phyloP scores from a whole-genome alignment of 1,284 basidiomycete species.

The Porodaedalea pini region DNA sequence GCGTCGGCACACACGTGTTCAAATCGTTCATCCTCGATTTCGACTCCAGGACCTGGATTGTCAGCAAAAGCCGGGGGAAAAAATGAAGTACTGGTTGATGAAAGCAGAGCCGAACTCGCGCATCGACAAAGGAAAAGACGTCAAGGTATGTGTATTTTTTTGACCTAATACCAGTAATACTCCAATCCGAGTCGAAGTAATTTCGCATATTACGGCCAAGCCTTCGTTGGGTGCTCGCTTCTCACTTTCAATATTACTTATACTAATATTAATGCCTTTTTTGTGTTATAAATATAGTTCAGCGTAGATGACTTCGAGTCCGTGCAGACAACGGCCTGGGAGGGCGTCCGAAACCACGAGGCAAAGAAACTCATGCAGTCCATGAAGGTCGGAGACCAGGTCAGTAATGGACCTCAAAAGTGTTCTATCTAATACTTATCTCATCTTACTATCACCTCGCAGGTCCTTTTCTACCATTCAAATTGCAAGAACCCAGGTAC shows the following conservation, averaged over 20 bases:
- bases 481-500: conserved; percentile 86
- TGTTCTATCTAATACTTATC: conserved; percentile 6
- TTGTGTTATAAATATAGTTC: conserved; percentile 52
- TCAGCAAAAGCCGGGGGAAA: background rate
- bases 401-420: conserved; percentile 31
- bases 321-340: conserved; percentile 79
- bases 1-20: no score
- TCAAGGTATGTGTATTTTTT: conserved; percentile 56
- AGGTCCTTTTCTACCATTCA: conserved; percentile 86
- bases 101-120: conserved; percentile 90
- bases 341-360: conserved; percentile 89
- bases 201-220: no score
- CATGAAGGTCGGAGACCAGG: conserved; percentile 85
- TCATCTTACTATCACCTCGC: conserved; percentile 1
- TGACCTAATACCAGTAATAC: no score
- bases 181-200: no score
- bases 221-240: no score
- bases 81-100: conserved; percentile 68
- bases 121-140: conserved; percentile 86
- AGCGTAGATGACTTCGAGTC: conserved; percentile 86
- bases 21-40: no score
- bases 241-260: conserved; percentile 4
- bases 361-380: conserved; percentile 90
- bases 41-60: no score
- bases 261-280: background rate